Base-by-base conservation (phyloP, 371 early-diverging fungal genomes). In the Lichtheimia hyalospora region DNA sequence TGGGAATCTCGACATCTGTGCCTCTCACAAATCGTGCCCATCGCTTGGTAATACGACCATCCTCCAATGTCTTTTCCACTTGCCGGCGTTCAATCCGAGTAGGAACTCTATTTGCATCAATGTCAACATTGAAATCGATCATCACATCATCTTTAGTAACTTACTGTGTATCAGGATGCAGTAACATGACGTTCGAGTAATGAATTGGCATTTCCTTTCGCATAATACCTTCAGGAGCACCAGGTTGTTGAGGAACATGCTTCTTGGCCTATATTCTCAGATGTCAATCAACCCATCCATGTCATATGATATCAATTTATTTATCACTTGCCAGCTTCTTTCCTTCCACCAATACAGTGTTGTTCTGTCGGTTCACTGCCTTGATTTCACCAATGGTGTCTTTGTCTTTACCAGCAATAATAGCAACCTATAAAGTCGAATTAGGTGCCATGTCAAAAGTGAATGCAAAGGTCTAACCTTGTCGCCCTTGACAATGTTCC, bases 161-260 rank as follows among this genome's bases (percentile, higher is more conserved):
- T 51, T 80, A 80, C 81, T 77, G 75, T 54, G 81, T 80, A 56
- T 77, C 74, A 40, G 81, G 81, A 50, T 80, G 75, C 46, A 77
- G 64, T 15, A 80, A 61, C 81, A 80, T 80, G 43, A 80, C 68
- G 55, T 80, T 80, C 24, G 81, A 80, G 18, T 75, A 64, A 53
- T 80, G 81, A 62, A 80, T 80, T 39, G 81, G 75, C 50, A 67
- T 65, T 58, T 77, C 77, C 49, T 65, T 71, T 67, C 77, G 66
- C 61, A 75, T 64, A 41, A 75, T 69, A 62, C 81, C 81, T 14
- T 80, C 75, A 48, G 81, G 81, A n/a, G 75, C 75, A 57, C 63
- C 72, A 46, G 75, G 74, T 58, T 75, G 77, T 53, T 66, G 67
- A 28, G 75, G 74, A 10, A 80, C 74, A 63, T 80, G 81, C 41